These are phyloP conservation scores for Arbutus unedo DNA, from an alignment of 148 eudicot genomes.

Conservation along the genomic window DNA sequence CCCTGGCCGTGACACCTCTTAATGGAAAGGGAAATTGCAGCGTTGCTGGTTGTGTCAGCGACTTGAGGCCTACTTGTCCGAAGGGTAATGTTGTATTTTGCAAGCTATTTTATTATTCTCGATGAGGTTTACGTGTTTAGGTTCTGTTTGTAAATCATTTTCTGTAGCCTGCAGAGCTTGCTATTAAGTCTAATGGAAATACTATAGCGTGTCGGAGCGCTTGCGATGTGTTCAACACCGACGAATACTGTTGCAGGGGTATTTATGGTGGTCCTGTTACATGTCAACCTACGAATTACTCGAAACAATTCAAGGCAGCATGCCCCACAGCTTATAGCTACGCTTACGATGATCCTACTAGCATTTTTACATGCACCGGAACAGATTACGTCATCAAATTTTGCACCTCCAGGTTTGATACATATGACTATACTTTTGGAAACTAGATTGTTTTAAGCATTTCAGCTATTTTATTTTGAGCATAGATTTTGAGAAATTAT, in stretches of 20 bases:
- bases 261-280: conserved; percentile 46
- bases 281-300: conserved; percentile 68
- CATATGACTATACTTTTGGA: neutral
- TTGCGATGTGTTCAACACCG: conserved; percentile 75
- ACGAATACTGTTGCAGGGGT: conserved; percentile 79
- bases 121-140: neutral
- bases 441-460: neutral
- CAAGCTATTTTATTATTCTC: neutral
- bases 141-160: neutral
- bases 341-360: conserved; percentile 84
- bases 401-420: conserved; percentile 57
- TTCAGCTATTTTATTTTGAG: neutral
- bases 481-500: too few relatives aligned
- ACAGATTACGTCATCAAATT: conserved; percentile 62
- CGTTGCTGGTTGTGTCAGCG: conserved; percentile 60
- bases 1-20: conserved; percentile 49
- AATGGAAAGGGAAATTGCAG: conserved; percentile 67
- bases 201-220: conserved; percentile 75
- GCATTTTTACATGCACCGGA: conserved; percentile 61
- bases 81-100: neutral
- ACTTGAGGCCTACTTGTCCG: conserved; percentile 57
- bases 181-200: conserved; percentile 38
- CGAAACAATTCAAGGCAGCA: conserved; percentile 59
- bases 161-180: conserved; percentile 34
- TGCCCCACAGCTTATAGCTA: conserved; percentile 84